Percentiles rank a stretch among this genome's conserved stretches.
Evolutionary conservation across 495 filamentous ascomycete species (phyloP).

Genomic region (Lineolata rhizophorae): DNA sequence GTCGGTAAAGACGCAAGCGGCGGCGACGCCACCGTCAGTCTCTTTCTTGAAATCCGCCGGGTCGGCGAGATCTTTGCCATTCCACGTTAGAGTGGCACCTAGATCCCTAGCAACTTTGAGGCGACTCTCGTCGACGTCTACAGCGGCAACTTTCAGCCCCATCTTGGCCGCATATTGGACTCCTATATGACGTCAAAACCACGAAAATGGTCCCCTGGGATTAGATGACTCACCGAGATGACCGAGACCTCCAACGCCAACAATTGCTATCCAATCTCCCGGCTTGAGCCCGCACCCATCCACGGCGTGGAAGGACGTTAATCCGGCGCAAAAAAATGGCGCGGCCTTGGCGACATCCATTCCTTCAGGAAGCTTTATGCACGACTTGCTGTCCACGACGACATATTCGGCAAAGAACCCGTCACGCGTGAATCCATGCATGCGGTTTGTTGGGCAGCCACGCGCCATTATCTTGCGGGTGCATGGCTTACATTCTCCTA

Average conservation of each 20-base stretch:
- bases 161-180: conserved; percentile 15
- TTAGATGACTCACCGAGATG: conserved; percentile 5
- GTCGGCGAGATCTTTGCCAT: conserved; percentile 11
- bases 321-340: conserved; percentile 16
- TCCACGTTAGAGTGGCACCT: conserved; percentile 14
- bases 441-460: conserved; percentile 9
- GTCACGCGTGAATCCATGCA: conserved; percentile 13
- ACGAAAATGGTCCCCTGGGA: not conserved
- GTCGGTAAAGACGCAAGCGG: conserved; percentile 14
- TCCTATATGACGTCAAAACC: conserved; percentile 3
- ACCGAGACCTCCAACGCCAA: conserved; percentile 14
- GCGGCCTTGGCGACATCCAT: conserved; percentile 12
- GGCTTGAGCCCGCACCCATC: conserved; percentile 8
- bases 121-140: conserved; percentile 11
- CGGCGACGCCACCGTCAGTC: conserved; percentile 13
- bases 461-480: conserved; percentile 9
- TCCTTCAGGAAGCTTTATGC: conserved; percentile 10
- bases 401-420: conserved; percentile 16
- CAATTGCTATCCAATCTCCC: conserved; percentile 12
- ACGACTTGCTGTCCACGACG: conserved; percentile 8
- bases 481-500: too few relatives aligned
- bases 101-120: conserved; percentile 11
- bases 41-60: conserved; percentile 10
- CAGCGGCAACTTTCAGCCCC: conserved; percentile 13
- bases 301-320: conserved; percentile 12